These are phyloP conservation scores for Fraxinus cuspidata DNA, from an alignment of 257 asterid species.

Conservation along the genomic window DNA sequence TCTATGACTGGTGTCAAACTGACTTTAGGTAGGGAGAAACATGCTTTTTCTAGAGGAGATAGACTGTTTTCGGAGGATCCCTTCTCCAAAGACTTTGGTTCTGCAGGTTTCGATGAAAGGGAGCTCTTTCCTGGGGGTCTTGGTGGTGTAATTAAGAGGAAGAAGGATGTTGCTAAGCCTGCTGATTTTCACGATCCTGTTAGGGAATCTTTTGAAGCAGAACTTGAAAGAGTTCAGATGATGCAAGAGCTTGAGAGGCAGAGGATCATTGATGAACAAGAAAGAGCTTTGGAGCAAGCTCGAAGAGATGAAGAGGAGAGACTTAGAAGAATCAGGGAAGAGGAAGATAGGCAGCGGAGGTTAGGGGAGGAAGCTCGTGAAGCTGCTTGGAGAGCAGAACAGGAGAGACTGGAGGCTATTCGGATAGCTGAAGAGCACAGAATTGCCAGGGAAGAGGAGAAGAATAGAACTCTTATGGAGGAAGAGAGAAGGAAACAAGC, in stretches of 20 bases:
- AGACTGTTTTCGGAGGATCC: slow-evolving; percentile 59
- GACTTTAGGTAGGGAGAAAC: slow-evolving; percentile 55
- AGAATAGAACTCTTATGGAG: slow-evolving; percentile 62
- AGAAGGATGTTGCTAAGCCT: slow-evolving; percentile 65
- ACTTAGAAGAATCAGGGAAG: slow-evolving; percentile 73
- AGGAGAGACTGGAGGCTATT: slow-evolving; percentile 72
- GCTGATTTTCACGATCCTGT: slow-evolving; percentile 85
- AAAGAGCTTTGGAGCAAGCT: slow-evolving; percentile 79
- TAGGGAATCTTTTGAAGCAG: slow-evolving; percentile 97
- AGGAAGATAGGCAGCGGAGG: slow-evolving; percentile 65
- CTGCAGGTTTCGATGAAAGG: slow-evolving; percentile 71
- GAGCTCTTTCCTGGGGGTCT: slow-evolving; percentile 77
- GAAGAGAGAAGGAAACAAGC: slow-evolving; percentile 97
- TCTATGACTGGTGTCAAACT: slow-evolving; percentile 45
- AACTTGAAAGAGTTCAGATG: slow-evolving; percentile 93
- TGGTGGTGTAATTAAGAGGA: slow-evolving; percentile 76
- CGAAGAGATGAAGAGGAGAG: slow-evolving; percentile 88
- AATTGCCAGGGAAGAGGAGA: slow-evolving; percentile 87
- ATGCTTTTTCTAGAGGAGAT: slow-evolving; percentile 47
- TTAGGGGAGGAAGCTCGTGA: slow-evolving; percentile 89
- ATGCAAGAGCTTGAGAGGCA: slow-evolving; percentile 95
- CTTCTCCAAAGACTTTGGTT: slow-evolving; percentile 42
- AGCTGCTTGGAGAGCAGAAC: slow-evolving; percentile 94
- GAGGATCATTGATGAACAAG: slow-evolving; percentile 83
- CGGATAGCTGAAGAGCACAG: slow-evolving; percentile 76